Percentiles rank a stretch among this genome's conserved stretches.
Evolutionary conservation across 805 yeast genomes (phyloP).

Genomic region (Kodamaea leandrae): DNA sequence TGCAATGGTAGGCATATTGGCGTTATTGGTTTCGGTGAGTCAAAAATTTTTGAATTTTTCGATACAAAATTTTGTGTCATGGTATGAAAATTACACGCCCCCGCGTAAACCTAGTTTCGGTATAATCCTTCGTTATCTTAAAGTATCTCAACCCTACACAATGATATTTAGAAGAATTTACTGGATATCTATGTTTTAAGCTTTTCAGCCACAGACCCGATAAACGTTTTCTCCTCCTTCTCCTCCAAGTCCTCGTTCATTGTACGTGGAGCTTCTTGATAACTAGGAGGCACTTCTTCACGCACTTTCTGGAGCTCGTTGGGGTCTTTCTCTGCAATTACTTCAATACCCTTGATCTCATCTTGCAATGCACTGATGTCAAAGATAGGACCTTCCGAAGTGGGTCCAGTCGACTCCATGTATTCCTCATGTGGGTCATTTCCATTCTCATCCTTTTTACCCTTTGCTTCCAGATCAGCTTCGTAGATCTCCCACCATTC

Average conservation of each 20-base stretch:
- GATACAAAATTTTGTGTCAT: constrained; percentile 5
- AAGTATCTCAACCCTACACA: too few relatives aligned
- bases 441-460: constrained; percentile 11
- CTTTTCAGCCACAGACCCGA: background rate
- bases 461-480: too few relatives aligned
- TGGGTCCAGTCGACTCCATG: constrained; percentile 11
- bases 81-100: constrained; percentile 7
- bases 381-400: constrained; percentile 36
- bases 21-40: constrained; percentile 8
- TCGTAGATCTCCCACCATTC: constrained; percentile 60
- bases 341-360: constrained; percentile 46
- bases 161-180: too few relatives aligned
- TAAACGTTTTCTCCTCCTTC: constrained; percentile 1
- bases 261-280: background rate
- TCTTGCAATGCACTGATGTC: constrained; percentile 43
- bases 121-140: too few relatives aligned
- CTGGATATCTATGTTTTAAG: background rate
- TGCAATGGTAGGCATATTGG: constrained; percentile 87
- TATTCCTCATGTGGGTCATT: constrained; percentile 15
- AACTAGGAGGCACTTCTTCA: constrained; percentile 15
- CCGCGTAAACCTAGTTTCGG: constrained; percentile 1
- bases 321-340: constrained; percentile 24
- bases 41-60: constrained; percentile 9
- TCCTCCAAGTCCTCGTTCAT: constrained; percentile 24
- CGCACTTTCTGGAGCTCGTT: constrained; percentile 17